Conservation (phyloP, 768 basidiomycete genomes). For the Mycena amicta region DNA sequence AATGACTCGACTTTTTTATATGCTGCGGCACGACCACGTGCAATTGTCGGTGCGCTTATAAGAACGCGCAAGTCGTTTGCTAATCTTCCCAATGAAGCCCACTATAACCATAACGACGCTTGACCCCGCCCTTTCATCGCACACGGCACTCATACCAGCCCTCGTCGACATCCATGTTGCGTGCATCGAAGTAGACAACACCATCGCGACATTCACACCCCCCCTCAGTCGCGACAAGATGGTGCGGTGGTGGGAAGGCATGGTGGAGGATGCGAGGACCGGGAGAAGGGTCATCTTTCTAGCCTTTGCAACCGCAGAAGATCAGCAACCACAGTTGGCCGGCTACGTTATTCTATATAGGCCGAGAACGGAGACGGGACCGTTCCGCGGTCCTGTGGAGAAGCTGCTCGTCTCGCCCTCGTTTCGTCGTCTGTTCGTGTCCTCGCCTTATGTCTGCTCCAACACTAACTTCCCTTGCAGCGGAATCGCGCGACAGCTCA, state of each 20-base stretch:
- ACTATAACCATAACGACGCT: neutral
- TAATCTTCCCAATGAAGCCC: neutral
- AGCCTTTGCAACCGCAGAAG: neutral
- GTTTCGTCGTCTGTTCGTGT: constrained; percentile 11
- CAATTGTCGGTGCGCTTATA: neutral
- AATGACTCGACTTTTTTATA: neutral
- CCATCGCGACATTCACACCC: constrained; percentile 16
- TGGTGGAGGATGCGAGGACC: constrained; percentile 2
- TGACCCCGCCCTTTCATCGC: constrained; percentile 6
- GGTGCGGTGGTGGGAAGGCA: constrained; percentile 10
- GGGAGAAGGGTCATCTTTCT: constrained; percentile 10
- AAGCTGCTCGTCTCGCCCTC: constrained; percentile 17
- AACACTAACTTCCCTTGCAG: neutral
- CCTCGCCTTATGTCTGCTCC: neutral
- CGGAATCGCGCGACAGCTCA: constrained; percentile 1
- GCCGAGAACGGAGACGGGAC: constrained; percentile 8
- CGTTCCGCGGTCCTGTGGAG: constrained; percentile 11
- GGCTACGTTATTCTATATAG: constrained; percentile 13
- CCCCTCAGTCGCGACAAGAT: constrained; percentile 11
- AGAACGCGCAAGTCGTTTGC: neutral
- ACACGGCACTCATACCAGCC: constrained; percentile 9
- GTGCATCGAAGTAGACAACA: constrained; percentile 17
- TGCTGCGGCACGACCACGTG: neutral
- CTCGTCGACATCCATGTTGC: constrained; percentile 21
- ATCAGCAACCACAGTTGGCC: constrained; percentile 2